phyloP scores from a whole-genome alignment of 148 eudicot genomes.

The Polygonum maritimum region DNA sequence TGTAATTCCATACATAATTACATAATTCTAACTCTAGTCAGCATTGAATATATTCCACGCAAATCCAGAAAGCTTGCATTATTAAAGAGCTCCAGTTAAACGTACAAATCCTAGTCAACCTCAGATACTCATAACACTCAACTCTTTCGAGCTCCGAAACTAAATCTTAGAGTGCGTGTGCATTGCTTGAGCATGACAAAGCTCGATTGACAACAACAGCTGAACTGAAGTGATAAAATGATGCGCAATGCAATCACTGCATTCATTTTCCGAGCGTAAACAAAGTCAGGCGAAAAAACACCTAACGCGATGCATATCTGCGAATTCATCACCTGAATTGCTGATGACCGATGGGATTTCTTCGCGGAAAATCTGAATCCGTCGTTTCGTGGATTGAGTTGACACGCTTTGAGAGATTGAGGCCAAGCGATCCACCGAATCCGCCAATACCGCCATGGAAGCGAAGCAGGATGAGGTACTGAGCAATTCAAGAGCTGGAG shows the following conservation, averaged over 20 bases:
- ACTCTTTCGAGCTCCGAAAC: background rate
- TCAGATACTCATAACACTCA: background rate
- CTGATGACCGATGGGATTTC: constrained; percentile 38
- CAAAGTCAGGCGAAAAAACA: background rate
- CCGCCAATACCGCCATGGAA: constrained; percentile 54
- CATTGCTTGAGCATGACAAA: background rate
- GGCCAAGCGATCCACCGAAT: constrained; percentile 31
- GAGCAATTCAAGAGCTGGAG: background rate
- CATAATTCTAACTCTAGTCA: background rate
- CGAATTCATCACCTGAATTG: constrained; percentile 22
- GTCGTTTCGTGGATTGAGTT: constrained; percentile 40
- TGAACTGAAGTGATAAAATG: background rate
- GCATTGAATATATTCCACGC: background rate
- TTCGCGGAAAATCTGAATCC: constrained; percentile 41
- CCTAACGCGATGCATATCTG: background rate
- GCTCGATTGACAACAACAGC: background rate
- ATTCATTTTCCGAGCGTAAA: background rate
- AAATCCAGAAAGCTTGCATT: background rate
- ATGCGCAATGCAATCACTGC: background rate
- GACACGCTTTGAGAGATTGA: constrained; percentile 32
- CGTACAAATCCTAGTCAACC: constrained; percentile 2
- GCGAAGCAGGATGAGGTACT: background rate
- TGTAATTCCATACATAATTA: background rate
- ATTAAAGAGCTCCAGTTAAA: background rate
- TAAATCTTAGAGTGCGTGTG: background rate